Evolutionary conservation across 2,329 filamentous ascomycete species (phyloP).

Genomic region (Aplosporella prunicola): DNA sequence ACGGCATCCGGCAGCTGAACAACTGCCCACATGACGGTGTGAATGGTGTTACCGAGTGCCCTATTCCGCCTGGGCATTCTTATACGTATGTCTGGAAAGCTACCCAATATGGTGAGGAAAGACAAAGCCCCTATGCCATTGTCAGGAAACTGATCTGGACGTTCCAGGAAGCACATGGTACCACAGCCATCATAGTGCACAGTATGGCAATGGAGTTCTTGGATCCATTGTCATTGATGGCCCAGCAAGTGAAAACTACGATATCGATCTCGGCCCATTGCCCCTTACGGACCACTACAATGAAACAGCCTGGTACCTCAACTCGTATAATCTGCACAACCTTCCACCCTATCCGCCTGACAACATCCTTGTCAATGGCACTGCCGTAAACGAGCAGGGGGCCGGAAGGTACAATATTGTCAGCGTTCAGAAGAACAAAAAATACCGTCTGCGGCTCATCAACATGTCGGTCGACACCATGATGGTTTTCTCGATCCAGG

Average conservation of each 20-base stretch:
- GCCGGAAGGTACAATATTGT: conserved; percentile 26
- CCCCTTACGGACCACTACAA: conserved; percentile 33
- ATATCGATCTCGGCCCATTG: conserved; percentile 29
- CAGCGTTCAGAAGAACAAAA: conserved; percentile 37
- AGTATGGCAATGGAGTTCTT: conserved; percentile 28
- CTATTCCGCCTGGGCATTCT: conserved; percentile 15
- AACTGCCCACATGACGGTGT: conserved; percentile 50
- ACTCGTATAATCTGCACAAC: conserved; percentile 20
- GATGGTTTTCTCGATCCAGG: conserved; percentile 27
- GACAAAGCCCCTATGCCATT: background rate
- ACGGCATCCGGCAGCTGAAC: conserved; percentile 49
- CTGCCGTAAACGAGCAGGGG: conserved; percentile 39
- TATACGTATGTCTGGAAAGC: conserved; percentile 47
- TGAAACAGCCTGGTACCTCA: conserved; percentile 13
- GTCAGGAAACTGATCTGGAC: background rate
- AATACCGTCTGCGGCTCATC: conserved; percentile 50
- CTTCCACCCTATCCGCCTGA: conserved; percentile 34
- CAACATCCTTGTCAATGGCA: conserved; percentile 44
- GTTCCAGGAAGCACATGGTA: conserved; percentile 18
- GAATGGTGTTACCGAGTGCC: conserved; percentile 35
- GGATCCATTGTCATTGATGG: conserved; percentile 33
- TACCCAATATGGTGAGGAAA: conserved; percentile 28
- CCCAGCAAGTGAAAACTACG: conserved; percentile 29
- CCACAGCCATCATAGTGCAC: conserved; percentile 22
- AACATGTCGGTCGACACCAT: conserved; percentile 37